Evolutionary conservation across 106 monocot genomes (phyloP).

Genomic region (Dendrobium huoshanense): DNA sequence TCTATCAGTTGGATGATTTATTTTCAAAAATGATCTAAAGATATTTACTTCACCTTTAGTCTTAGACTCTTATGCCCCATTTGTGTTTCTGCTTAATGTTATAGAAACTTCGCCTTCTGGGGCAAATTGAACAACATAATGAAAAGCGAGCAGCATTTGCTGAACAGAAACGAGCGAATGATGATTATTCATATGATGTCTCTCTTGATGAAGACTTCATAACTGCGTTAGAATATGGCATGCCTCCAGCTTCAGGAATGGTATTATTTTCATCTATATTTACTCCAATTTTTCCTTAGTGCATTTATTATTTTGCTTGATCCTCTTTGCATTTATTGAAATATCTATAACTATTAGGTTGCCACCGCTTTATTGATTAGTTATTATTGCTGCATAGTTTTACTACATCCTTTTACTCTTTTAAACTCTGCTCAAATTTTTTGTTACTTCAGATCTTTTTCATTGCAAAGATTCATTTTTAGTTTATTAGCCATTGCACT

Average conservation of each 20-base stretch:
- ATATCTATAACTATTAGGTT: not conserved
- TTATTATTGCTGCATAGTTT: no score
- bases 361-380: not conserved
- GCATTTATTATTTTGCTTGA: not conserved
- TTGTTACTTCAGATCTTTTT: no score
- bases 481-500: no score
- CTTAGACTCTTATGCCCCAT: not conserved
- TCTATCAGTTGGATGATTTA: no score
- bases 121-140: slow-evolving; percentile 84
- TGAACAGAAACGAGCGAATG: slow-evolving; percentile 35
- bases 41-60: not conserved
- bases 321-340: not conserved
- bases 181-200: slow-evolving; percentile 82
- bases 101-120: slow-evolving; percentile 78
- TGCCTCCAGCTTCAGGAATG: slow-evolving; percentile 99
- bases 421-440: no score
- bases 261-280: slow-evolving; percentile 30
- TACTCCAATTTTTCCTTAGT: not conserved
- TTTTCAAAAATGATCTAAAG: not conserved
- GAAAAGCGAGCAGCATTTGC: slow-evolving; percentile 39
- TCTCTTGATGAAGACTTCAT: slow-evolving; percentile 86
- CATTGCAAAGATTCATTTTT: no score
- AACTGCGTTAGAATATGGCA: slow-evolving; percentile 92
- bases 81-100: slow-evolving; percentile 3
- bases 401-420: no score